phyloP scores from a whole-genome alignment of 106 monocot genomes.

The Allium cepa region DNA sequence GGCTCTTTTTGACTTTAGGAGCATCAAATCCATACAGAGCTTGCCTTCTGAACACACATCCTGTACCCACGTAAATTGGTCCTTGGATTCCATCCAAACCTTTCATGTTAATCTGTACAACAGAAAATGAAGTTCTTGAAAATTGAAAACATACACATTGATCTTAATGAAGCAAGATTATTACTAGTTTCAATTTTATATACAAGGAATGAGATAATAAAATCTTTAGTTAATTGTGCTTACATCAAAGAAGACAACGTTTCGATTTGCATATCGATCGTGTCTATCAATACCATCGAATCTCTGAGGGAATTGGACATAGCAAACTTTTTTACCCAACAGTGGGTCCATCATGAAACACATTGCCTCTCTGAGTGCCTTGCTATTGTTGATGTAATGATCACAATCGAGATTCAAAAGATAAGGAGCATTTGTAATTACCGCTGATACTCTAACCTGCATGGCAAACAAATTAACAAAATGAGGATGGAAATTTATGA shows the following conservation, averaged over 20 bases:
- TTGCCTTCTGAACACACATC: slow-evolving; percentile 66
- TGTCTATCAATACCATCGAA: slow-evolving; percentile 70
- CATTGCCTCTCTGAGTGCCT: slow-evolving; percentile 67
- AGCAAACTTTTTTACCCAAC: slow-evolving; percentile 56
- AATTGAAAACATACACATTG: background rate
- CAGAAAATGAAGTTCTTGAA: background rate
- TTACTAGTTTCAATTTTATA: background rate
- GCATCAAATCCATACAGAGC: slow-evolving; percentile 72
- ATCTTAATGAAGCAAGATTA: background rate
- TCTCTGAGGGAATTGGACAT: slow-evolving; percentile 74
- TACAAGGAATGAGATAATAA: background rate
- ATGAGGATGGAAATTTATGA: background rate
- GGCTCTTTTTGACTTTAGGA: slow-evolving; percentile 66
- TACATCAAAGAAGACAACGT: slow-evolving; percentile 75
- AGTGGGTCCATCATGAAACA: slow-evolving; percentile 82
- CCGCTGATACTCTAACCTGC: slow-evolving; percentile 71
- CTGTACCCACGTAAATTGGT: slow-evolving; percentile 86
- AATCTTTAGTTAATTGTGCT: slow-evolving; percentile 11
- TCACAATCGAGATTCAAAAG: slow-evolving; percentile 76
- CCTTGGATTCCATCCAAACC: slow-evolving; percentile 92
- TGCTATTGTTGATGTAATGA: slow-evolving; percentile 75
- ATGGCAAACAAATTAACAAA: background rate
- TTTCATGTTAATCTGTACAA: slow-evolving; percentile 82
- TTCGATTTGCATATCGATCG: slow-evolving; percentile 71
- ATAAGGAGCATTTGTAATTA: slow-evolving; percentile 69